These are phyloP conservation scores for Isatis tinctoria DNA, from an alignment of 345 rosid genomes.

Conservation along the genomic window DNA sequence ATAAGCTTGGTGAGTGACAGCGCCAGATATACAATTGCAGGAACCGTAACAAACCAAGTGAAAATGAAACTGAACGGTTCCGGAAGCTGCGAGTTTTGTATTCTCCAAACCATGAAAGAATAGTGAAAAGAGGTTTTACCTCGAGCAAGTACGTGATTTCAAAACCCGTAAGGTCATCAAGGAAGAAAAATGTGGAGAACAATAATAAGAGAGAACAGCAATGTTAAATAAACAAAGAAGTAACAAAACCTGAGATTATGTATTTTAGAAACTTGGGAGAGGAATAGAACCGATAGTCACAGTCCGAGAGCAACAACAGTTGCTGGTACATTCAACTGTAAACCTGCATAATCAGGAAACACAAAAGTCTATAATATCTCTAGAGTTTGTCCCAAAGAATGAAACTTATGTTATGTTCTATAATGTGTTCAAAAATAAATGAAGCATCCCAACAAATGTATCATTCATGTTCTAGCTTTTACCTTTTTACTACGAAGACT, in stretches of 20 bases:
- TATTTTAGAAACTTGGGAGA: neutral
- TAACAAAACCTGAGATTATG: conserved; percentile 17
- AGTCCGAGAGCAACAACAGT: conserved; percentile 65
- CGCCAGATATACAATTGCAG: conserved; percentile 64
- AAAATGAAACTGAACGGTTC: conserved; percentile 96
- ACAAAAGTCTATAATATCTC: neutral
- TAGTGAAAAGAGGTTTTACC: conserved; percentile 39
- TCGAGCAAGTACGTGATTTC: conserved; percentile 81
- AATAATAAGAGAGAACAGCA: neutral
- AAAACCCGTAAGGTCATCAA: conserved; percentile 94
- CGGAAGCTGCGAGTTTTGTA: conserved; percentile 58
- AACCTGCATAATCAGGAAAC: conserved; percentile 41
- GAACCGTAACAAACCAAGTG: conserved; percentile 97
- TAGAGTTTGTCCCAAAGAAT: neutral
- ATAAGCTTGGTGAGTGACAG: conserved; percentile 66
- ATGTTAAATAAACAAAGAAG: neutral
- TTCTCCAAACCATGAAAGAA: neutral
- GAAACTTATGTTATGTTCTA: neutral
- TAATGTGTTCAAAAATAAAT: neutral
- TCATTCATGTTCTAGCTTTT: neutral
- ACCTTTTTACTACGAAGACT: conserved; percentile 95
- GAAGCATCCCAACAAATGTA: neutral
- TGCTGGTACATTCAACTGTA: conserved; percentile 95
- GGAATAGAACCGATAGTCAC: conserved; percentile 5
- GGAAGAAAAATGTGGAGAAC: conserved; percentile 77